Percentiles rank a stretch among this genome's conserved stretches.
Conservation (phyloP, 768 basidiomycete species). For the Sistotremastrum niveocremeum region DNA sequence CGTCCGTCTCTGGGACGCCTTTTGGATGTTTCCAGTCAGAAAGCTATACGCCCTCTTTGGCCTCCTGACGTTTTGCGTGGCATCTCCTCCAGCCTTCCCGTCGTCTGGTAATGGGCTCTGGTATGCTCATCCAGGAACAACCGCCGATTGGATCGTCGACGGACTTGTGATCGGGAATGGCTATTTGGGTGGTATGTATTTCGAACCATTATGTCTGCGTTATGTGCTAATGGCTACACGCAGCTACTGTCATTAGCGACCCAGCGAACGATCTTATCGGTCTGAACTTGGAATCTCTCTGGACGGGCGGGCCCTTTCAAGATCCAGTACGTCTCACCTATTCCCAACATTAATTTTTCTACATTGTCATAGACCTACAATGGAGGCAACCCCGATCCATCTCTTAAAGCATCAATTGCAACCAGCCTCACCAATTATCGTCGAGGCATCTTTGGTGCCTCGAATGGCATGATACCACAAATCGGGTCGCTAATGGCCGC, state of each 20-base stretch:
- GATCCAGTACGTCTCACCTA: slow-evolving; percentile 33
- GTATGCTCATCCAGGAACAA: slow-evolving; percentile 39
- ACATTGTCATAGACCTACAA: slow-evolving; percentile 38
- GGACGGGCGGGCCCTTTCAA: slow-evolving; percentile 62
- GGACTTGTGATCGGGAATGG: slow-evolving; percentile 67
- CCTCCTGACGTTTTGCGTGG: too few species aligned
- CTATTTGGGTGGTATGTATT: slow-evolving; percentile 42
- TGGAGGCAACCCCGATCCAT: slow-evolving; percentile 49
- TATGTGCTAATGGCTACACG: background rate
- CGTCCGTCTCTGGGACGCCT: too few species aligned
- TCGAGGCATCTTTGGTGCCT: slow-evolving; percentile 40
- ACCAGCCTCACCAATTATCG: slow-evolving; percentile 39
- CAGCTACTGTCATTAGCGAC: slow-evolving; percentile 57
- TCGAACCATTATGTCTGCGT: background rate
- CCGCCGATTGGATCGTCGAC: slow-evolving; percentile 37
- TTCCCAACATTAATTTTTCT: background rate
- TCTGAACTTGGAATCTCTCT: slow-evolving; percentile 64
- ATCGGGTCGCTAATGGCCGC: slow-evolving; percentile 38
- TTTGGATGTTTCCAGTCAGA: too few species aligned
- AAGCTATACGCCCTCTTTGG: too few species aligned
- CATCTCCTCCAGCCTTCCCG: slow-evolving; percentile 39
- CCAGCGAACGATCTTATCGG: slow-evolving; percentile 45
- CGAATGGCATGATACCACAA: slow-evolving; percentile 47
- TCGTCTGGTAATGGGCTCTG: slow-evolving; percentile 63
- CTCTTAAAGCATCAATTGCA: slow-evolving; percentile 30